Conservation (phyloP, 805 yeast species). For the Metschnikowia lunata region DNA sequence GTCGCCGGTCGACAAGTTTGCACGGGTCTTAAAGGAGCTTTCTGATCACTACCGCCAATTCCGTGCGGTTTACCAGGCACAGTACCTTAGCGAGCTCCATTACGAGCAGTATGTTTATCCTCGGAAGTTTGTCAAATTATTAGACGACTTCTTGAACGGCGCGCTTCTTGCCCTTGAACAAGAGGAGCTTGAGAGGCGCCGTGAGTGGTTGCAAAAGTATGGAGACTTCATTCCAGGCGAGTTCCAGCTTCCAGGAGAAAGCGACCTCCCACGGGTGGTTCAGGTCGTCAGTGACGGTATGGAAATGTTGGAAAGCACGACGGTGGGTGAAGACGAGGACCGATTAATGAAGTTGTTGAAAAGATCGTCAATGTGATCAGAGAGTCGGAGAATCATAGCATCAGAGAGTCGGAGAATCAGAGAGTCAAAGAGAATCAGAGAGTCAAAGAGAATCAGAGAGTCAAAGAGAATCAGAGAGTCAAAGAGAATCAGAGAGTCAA, state of each 20-base stretch:
- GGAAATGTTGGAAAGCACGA: slow-evolving; percentile 19
- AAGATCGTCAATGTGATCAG: neutral
- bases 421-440: neutral
- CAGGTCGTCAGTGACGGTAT: slow-evolving; percentile 42
- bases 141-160: slow-evolving; percentile 34
- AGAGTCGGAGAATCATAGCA: too few species aligned
- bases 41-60: slow-evolving; percentile 35
- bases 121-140: slow-evolving; percentile 25
- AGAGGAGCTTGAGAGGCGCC: slow-evolving; percentile 32
- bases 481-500: too few species aligned
- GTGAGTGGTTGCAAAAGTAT: slow-evolving; percentile 33
- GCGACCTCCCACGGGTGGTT: slow-evolving; percentile 32
- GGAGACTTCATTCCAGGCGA: slow-evolving; percentile 40
- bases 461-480: too few species aligned
- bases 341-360: slow-evolving; percentile 11
- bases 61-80: slow-evolving; percentile 28
- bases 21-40: slow-evolving; percentile 27
- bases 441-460: neutral
- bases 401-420: too few species aligned
- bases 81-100: slow-evolving; percentile 36
- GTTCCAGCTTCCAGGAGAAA: slow-evolving; percentile 36
- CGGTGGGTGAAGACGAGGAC: slow-evolving; percentile 9
- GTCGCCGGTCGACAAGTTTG: slow-evolving; percentile 16
- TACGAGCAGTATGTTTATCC: slow-evolving; percentile 39
- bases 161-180: slow-evolving; percentile 28